Conservation (phyloP, 352 stramenopile genomes). For the Globisporangium perplexum region DNA sequence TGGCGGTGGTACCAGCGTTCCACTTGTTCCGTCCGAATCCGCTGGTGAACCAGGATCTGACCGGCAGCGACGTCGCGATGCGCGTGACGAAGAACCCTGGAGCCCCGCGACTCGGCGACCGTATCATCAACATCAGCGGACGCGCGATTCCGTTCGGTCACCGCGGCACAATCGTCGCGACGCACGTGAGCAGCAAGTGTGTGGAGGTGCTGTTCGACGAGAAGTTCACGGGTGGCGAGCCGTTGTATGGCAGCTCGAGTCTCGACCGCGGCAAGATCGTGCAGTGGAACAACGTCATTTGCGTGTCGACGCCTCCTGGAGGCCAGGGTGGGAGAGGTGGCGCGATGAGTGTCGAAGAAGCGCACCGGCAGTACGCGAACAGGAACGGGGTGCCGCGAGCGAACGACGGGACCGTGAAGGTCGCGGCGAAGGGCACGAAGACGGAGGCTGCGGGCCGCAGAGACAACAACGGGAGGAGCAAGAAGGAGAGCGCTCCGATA, state of each 20-base stretch:
- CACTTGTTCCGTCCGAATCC: slow-evolving; percentile 73
- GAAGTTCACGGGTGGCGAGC: slow-evolving; percentile 96
- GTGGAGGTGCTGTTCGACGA: slow-evolving; percentile 97
- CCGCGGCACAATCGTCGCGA: slow-evolving; percentile 96
- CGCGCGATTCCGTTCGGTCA: slow-evolving; percentile 95
- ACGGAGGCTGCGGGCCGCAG: neutral
- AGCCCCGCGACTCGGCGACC: slow-evolving; percentile 92
- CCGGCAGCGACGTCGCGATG: slow-evolving; percentile 52
- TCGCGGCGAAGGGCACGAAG: slow-evolving; percentile 4
- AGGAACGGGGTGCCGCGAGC: slow-evolving; percentile 9
- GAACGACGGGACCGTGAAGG: slow-evolving; percentile 8
- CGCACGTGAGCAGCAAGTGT: slow-evolving; percentile 94
- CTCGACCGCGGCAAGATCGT: slow-evolving; percentile 95
- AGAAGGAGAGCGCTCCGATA: neutral
- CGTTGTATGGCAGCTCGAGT: slow-evolving; percentile 92
- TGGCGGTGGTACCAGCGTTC: slow-evolving; percentile 31
- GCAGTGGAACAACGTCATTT: slow-evolving; percentile 88
- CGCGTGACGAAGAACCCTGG: slow-evolving; percentile 52
- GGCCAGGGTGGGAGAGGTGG: neutral
- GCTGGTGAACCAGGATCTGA: slow-evolving; percentile 77
- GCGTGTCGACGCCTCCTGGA: slow-evolving; percentile 47
- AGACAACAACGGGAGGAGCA: neutral
- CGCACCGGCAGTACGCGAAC: slow-evolving; percentile 9
- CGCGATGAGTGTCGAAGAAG: slow-evolving; percentile 4
- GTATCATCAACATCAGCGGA: slow-evolving; percentile 96